phyloP scores from a whole-genome alignment of 2,329 filamentous ascomycete genomes.

The Colletotrichum eremochloae region DNA sequence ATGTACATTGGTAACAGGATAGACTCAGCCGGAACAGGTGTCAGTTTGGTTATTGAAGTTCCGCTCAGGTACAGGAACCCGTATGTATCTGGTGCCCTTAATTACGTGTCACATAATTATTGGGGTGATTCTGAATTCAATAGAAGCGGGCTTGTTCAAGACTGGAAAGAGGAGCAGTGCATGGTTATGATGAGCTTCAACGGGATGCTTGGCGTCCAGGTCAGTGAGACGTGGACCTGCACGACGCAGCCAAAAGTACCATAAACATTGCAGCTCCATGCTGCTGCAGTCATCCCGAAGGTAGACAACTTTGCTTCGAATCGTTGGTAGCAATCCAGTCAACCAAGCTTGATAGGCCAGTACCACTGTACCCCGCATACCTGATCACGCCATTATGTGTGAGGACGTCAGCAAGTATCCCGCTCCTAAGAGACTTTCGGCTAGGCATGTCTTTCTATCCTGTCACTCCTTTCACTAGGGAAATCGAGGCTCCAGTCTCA shows the following conservation, averaged over 20 bases:
- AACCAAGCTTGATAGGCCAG: background rate
- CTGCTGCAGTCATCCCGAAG: background rate
- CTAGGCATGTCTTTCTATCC: background rate
- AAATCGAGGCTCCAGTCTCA: background rate
- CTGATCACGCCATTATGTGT: background rate
- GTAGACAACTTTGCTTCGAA: background rate
- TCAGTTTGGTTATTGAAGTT: too few species aligned
- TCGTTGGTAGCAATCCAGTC: background rate
- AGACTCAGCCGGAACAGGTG: too few species aligned
- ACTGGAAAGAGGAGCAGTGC: background rate
- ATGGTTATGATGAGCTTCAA: too few species aligned
- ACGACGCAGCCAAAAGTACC: background rate
- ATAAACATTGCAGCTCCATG: background rate
- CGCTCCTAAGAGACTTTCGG: background rate
- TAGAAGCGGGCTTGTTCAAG: background rate
- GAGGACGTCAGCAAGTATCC: background rate
- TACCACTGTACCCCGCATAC: background rate
- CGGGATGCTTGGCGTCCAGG: too few species aligned
- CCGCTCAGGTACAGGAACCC: too few species aligned
- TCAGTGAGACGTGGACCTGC: too few species aligned
- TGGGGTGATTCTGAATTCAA: background rate
- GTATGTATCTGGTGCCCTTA: too few species aligned
- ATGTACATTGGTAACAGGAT: too few species aligned
- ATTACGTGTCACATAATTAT: too few species aligned
- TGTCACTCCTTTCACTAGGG: background rate